Evolutionary conservation across 2,329 filamentous ascomycete species (phyloP).

Genomic region (Epicoccum nigrum): DNA sequence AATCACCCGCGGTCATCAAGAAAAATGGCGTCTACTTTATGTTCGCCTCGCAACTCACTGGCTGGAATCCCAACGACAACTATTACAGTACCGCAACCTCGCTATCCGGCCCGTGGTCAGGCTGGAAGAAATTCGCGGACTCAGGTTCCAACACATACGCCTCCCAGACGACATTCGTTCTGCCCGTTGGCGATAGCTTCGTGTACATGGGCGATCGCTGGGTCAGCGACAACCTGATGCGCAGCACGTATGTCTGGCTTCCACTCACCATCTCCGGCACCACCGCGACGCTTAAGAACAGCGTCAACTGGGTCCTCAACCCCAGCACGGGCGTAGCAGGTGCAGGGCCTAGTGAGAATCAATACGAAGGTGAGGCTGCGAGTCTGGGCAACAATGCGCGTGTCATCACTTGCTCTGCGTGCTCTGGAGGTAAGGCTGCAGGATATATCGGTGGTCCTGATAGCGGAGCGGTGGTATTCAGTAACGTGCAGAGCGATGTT

Average conservation of each 20-base stretch:
- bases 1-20: conserved; percentile 69
- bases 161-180: conserved; percentile 66
- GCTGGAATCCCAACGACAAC: conserved; percentile 69
- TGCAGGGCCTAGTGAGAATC: conserved; percentile 53
- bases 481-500: conserved; percentile 52
- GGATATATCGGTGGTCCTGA: conserved; percentile 55
- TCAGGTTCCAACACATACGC: conserved; percentile 63
- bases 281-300: conserved; percentile 57
- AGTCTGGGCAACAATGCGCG: conserved; percentile 55
- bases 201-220: conserved; percentile 74
- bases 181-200: conserved; percentile 53
- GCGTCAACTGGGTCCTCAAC: conserved; percentile 62
- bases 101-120: conserved; percentile 65
- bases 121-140: conserved; percentile 65
- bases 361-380: conserved; percentile 60
- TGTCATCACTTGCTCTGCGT: conserved; percentile 57
- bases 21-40: conserved; percentile 66
- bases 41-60: conserved; percentile 60
- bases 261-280: conserved; percentile 62
- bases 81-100: conserved; percentile 65
- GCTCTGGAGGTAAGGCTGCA: conserved; percentile 57
- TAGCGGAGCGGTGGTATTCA: conserved; percentile 60
- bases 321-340: conserved; percentile 53
- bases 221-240: conserved; percentile 64
- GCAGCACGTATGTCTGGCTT: conserved; percentile 69